Evolutionary conservation across 345 rosid genomes (phyloP), one percentile per base, ranked within the genome.

Genomic region (Sonneratia caseolaris): DNA sequence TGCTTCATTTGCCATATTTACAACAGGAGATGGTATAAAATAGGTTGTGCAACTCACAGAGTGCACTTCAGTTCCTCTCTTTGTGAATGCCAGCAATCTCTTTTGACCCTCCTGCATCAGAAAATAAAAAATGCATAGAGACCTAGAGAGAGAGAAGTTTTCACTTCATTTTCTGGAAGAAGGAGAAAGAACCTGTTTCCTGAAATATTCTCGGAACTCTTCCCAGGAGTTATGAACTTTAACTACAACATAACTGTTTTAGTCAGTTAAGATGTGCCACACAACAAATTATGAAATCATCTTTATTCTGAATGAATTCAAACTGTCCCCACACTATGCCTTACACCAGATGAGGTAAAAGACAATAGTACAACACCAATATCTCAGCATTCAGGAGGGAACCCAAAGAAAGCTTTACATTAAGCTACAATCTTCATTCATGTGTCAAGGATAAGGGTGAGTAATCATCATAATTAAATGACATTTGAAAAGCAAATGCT

Each of bases 61-160:
- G 80, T 94, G 97, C 47, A 82, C 81, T 37, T 69, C 35, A 6
- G 88, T 84, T 75, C 98, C 98, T 79, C 91, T 84, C 82, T 94
- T 91, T 8, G 98, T 94, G 75, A 91, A 88, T 79, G 97, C 98
- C 51, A 91, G 79, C 91, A 93, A 71, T 48, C 96, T 85, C 79
- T 91, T 93, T 72, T 86, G 80, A 43, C 97, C 98, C 78, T 87
- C 97, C 97, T 91, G 76, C 69, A 76, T 18, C 65, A 70, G 68
- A 71, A 12, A 74, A 68, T 53, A 73, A 71, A 49, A 64, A 64
- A 22, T 56, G 64, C 7, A 37, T n/a, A 70, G 66, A 64, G 48
- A 12, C 21, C 37, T 36, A 6, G 59, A 53, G 42, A 19, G 45
- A 59, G 47, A 49, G 35, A 51, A 38, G 18, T 24, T 32, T 32